phyloP scores from a whole-genome alignment of 2,329 filamentous ascomycete species.

The Rhinocladiella mackenziei region DNA sequence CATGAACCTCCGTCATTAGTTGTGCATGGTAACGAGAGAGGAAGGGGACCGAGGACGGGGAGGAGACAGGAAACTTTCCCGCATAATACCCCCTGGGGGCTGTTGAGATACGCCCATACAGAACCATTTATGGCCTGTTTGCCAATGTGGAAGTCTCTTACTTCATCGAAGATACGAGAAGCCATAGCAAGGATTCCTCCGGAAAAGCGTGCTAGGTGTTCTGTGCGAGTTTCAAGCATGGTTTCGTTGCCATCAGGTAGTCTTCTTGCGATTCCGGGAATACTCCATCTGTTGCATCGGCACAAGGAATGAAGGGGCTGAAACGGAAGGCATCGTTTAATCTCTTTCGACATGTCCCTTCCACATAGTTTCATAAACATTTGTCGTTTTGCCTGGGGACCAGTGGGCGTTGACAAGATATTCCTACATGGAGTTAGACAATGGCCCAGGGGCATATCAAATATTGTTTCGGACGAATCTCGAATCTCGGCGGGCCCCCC shows the following conservation, averaged over 20 bases:
- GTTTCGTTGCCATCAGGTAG: constrained; percentile 7
- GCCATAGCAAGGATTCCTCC: constrained; percentile 57
- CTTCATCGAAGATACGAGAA: constrained; percentile 49
- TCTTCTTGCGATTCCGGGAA: constrained; percentile 39
- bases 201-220: constrained; percentile 53
- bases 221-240: constrained; percentile 41
- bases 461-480: not conserved
- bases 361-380: constrained; percentile 59
- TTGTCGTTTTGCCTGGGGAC: constrained; percentile 67
- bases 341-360: constrained; percentile 60
- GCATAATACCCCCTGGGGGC: constrained; percentile 52
- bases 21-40: constrained; percentile 41
- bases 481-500: not conserved
- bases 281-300: constrained; percentile 37
- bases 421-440: constrained; percentile 55
- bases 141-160: constrained; percentile 48
- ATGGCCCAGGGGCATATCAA: constrained; percentile 52
- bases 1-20: constrained; percentile 35
- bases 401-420: constrained; percentile 64
- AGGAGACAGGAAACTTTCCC: constrained; percentile 55
- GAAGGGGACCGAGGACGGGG: no score
- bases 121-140: constrained; percentile 53
- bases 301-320: constrained; percentile 61
- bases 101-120: constrained; percentile 52
- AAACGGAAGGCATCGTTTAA: constrained; percentile 70